Conservation (phyloP, 371 early-diverging fungal genomes). For the Mucor ambiguus region DNA sequence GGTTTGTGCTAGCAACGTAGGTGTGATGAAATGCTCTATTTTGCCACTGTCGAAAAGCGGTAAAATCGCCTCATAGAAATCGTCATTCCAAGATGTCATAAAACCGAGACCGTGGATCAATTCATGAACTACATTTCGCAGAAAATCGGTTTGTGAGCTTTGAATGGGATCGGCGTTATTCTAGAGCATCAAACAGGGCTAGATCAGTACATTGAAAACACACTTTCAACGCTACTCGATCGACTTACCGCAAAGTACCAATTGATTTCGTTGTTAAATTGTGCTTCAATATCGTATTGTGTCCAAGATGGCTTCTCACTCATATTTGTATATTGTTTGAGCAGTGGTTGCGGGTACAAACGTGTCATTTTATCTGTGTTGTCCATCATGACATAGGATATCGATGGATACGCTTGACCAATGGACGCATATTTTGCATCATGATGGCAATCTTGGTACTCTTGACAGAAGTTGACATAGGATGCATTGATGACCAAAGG, state of each 20-base stretch:
- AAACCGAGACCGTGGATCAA: slow-evolving; percentile 72
- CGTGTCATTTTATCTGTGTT: slow-evolving; percentile 40
- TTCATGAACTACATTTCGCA: slow-evolving; percentile 63
- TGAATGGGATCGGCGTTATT: slow-evolving; percentile 3
- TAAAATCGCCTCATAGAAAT: slow-evolving; percentile 15
- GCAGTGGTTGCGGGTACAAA: slow-evolving; percentile 69
- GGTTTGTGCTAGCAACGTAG: slow-evolving; percentile 28
- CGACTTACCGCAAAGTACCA: slow-evolving; percentile 51
- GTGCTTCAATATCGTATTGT: slow-evolving; percentile 58
- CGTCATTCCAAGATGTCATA: slow-evolving; percentile 55
- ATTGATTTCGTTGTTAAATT: slow-evolving; percentile 59
- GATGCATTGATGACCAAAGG: slow-evolving; percentile 59
- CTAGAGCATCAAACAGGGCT: slow-evolving; percentile 1
- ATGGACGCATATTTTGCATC: slow-evolving; percentile 30
- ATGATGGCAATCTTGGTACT: slow-evolving; percentile 32
- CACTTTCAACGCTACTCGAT: neutral
- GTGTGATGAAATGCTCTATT: slow-evolving; percentile 30
- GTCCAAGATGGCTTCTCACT: slow-evolving; percentile 32
- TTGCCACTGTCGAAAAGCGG: slow-evolving; percentile 17
- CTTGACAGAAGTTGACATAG: slow-evolving; percentile 55
- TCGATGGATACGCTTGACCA: slow-evolving; percentile 49
- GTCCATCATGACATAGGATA: slow-evolving; percentile 48
- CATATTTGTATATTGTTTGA: slow-evolving; percentile 57
- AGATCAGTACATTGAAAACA: neutral
- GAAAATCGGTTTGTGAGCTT: slow-evolving; percentile 40